A percentile compares a stretch with the other conserved stretches of the same genome.
phyloP scores from a whole-genome alignment of 768 basidiomycete genomes.

The Galerina marginata region DNA sequence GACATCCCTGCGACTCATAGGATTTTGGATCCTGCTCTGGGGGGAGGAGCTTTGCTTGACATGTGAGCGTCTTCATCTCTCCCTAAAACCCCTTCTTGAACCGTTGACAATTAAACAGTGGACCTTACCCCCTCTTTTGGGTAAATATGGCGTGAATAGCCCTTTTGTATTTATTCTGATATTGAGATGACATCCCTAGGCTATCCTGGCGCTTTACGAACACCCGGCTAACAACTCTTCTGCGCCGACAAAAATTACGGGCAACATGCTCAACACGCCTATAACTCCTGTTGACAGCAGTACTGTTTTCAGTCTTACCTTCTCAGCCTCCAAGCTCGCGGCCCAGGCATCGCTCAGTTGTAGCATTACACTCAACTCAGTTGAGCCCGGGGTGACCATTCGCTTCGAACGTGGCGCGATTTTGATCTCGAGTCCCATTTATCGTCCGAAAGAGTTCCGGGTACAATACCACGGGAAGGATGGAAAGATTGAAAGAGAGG shows the following conservation, averaged over 20 bases:
- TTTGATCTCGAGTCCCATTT: constrained; percentile 66
- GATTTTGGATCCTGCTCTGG: constrained; percentile 79
- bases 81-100: background rate
- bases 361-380: constrained; percentile 59
- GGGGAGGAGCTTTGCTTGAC: constrained; percentile 85
- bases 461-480: constrained; percentile 63
- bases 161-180: background rate
- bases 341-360: constrained; percentile 79
- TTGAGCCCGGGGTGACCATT: constrained; percentile 62
- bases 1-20: constrained; percentile 73
- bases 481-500: constrained; percentile 57
- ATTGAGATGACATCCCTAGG: constrained; percentile 42
- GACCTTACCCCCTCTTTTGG: constrained; percentile 85
- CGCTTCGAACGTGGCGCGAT: constrained; percentile 80
- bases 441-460: constrained; percentile 66
- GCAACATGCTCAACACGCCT: constrained; percentile 79
- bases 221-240: constrained; percentile 71
- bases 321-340: constrained; percentile 58
- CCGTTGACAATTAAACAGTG: constrained; percentile 44
- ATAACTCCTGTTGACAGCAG: constrained; percentile 80
- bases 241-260: constrained; percentile 62
- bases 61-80: constrained; percentile 53
- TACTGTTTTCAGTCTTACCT: constrained; percentile 78
- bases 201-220: constrained; percentile 80
- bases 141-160: constrained; percentile 37